phyloP scores from a whole-genome alignment of 495 filamentous ascomycete species.

The Penicillium paxilli region DNA sequence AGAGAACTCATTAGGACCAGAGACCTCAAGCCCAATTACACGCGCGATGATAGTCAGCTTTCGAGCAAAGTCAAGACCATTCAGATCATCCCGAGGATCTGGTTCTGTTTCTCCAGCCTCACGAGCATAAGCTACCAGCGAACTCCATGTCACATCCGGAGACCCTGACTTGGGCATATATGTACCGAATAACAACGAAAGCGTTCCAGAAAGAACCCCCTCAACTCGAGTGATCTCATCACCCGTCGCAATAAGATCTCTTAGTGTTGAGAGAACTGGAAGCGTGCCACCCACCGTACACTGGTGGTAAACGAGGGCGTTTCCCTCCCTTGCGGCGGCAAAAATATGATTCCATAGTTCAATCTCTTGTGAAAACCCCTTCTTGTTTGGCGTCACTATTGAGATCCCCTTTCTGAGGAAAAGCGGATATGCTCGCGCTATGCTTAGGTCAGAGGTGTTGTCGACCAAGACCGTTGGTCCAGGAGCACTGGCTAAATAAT shows the following conservation, averaged over 20 bases:
- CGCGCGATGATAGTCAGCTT: conserved; percentile 93
- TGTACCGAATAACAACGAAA: conserved; percentile 50
- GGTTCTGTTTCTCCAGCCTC: conserved; percentile 93
- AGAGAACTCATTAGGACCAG: conserved; percentile 75
- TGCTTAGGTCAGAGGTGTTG: conserved; percentile 80
- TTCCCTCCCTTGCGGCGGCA: conserved; percentile 53
- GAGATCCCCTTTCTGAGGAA: conserved; percentile 76
- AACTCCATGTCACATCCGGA: conserved; percentile 67
- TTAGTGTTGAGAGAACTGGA: conserved; percentile 84
- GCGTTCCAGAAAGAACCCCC: conserved; percentile 92
- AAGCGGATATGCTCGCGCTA: conserved; percentile 76
- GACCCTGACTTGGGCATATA: conserved; percentile 53
- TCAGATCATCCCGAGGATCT: conserved; percentile 90
- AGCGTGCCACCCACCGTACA: conserved; percentile 86
- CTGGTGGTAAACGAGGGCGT: conserved; percentile 85
- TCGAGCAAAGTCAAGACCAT: conserved; percentile 89
- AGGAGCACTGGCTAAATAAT: conserved; percentile 67
- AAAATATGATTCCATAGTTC: conserved; percentile 82
- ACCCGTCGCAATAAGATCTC: conserved; percentile 82
- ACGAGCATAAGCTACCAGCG: conserved; percentile 81
- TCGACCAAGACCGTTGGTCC: conserved; percentile 77
- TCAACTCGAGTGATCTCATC: conserved; percentile 84
- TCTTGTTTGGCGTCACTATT: conserved; percentile 95
- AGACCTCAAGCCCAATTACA: conserved; percentile 71
- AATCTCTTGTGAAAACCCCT: conserved; percentile 78